These are phyloP conservation scores for Myrica gale DNA, from an alignment of 306 rosid genomes.

Conservation along the genomic window DNA sequence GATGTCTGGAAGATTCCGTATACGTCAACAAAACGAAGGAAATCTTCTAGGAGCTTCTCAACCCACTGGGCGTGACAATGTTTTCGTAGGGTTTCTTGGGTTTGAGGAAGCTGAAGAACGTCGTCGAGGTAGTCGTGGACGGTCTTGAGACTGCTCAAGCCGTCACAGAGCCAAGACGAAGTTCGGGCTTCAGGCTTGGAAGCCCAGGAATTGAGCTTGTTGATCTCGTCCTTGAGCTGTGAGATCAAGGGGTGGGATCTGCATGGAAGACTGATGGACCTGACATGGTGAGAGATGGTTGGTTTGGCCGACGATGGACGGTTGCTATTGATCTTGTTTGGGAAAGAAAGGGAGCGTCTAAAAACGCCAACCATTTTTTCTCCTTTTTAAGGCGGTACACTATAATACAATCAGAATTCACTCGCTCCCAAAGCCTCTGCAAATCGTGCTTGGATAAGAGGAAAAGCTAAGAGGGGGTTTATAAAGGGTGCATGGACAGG, in stretches of 20 bases:
- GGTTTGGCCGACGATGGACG: constrained; percentile 45
- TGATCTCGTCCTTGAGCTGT: constrained; percentile 60
- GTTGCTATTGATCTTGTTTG: constrained; percentile 53
- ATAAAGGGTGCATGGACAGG: not conserved
- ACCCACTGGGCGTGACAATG: constrained; percentile 40
- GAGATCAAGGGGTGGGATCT: constrained; percentile 81
- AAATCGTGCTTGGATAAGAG: not conserved
- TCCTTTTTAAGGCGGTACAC: too few species aligned
- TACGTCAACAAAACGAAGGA: constrained; percentile 65
- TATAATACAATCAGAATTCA: constrained; percentile 24
- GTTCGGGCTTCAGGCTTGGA: constrained; percentile 31
- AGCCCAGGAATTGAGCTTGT: constrained; percentile 44
- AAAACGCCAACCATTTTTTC: constrained; percentile 76
- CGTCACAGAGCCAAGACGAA: constrained; percentile 46
- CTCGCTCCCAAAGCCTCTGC: constrained; percentile 1
- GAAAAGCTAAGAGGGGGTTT: constrained; percentile 8
- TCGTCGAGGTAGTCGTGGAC: constrained; percentile 60
- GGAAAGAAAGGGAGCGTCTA: constrained; percentile 75
- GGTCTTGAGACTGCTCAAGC: constrained; percentile 50
- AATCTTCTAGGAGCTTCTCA: constrained; percentile 67
- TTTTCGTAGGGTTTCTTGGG: constrained; percentile 62
- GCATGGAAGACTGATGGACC: constrained; percentile 90
- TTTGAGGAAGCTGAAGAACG: constrained; percentile 73
- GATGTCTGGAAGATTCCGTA: constrained; percentile 74
- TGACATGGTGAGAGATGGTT: constrained; percentile 57